phyloP scores from a whole-genome alignment of 2,329 filamentous ascomycete species.

The Claviceps monticola region DNA sequence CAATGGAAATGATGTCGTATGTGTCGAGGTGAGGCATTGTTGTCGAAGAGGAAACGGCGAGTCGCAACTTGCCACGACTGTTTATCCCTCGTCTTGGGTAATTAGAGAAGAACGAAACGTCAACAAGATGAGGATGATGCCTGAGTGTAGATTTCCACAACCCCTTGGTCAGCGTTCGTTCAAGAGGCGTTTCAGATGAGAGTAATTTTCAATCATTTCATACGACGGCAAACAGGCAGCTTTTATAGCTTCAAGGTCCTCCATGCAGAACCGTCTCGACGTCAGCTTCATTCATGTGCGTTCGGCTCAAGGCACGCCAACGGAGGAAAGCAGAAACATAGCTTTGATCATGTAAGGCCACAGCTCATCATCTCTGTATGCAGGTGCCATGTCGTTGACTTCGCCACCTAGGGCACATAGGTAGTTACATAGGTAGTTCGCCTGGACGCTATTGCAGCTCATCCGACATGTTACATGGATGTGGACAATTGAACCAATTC shows the following conservation, averaged over 20 bases:
- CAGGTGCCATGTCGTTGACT: background rate
- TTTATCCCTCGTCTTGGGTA: background rate
- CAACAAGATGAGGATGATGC: background rate
- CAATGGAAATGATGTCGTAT: conserved; percentile 20
- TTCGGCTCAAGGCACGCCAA: background rate
- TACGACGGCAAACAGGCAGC: background rate
- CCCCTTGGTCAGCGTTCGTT: background rate
- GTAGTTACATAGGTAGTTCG: too few species aligned
- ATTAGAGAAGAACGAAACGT: background rate
- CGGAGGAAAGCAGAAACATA: background rate
- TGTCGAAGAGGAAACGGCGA: background rate
- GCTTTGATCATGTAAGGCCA: background rate
- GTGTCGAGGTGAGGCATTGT: conserved; percentile 12
- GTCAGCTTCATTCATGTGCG: background rate
- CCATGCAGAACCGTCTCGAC: background rate
- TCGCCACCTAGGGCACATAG: background rate
- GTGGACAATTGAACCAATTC: background rate
- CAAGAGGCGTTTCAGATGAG: background rate
- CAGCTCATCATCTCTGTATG: background rate
- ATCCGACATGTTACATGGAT: background rate
- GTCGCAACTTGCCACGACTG: background rate
- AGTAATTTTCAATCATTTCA: background rate
- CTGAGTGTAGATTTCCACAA: background rate
- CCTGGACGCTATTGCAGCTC: background rate
- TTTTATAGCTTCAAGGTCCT: background rate